phyloP scores from a whole-genome alignment of 768 basidiomycete species.

The Tulasnella sp. region DNA sequence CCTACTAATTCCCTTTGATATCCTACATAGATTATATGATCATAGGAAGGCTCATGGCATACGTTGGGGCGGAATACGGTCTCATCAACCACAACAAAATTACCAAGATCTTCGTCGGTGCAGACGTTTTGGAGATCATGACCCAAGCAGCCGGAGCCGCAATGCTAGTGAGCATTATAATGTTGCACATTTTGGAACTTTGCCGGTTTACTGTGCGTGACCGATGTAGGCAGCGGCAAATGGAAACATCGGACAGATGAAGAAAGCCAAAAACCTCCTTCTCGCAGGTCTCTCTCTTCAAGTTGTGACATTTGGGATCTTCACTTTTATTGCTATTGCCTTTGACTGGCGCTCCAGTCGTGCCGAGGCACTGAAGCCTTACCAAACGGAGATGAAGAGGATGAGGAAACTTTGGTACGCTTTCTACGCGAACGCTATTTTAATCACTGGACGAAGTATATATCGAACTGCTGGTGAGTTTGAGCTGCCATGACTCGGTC shows the following conservation, averaged over 20 bases:
- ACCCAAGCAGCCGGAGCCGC: slow-evolving; percentile 19
- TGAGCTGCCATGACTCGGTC: background rate
- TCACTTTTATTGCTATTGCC: slow-evolving; percentile 10
- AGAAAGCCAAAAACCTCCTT: slow-evolving; percentile 11
- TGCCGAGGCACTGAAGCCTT: background rate
- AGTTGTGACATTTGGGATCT: slow-evolving; percentile 18
- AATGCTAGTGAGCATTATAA: background rate
- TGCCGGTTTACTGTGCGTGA: background rate
- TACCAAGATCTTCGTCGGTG: slow-evolving; percentile 21
- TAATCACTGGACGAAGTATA: slow-evolving; percentile 20
- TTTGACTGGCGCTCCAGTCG: slow-evolving; percentile 8
- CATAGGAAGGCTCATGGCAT: slow-evolving; percentile 21
- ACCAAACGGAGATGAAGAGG: background rate
- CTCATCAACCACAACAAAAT: slow-evolving; percentile 18
- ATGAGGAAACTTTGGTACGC: slow-evolving; percentile 17
- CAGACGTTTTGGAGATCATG: slow-evolving; percentile 19
- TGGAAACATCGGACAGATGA: background rate
- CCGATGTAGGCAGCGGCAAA: background rate
- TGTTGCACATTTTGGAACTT: background rate
- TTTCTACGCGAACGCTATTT: slow-evolving; percentile 15
- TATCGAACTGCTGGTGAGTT: slow-evolving; percentile 19
- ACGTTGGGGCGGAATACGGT: slow-evolving; percentile 11
- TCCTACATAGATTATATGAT: slow-evolving; percentile 19
- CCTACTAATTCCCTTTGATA: no score
- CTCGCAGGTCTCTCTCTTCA: slow-evolving; percentile 19